A percentile compares a stretch with the other conserved stretches of the same genome.
phyloP scores from a whole-genome alignment of 2,329 filamentous ascomycete genomes.

The Fusarium concolor region DNA sequence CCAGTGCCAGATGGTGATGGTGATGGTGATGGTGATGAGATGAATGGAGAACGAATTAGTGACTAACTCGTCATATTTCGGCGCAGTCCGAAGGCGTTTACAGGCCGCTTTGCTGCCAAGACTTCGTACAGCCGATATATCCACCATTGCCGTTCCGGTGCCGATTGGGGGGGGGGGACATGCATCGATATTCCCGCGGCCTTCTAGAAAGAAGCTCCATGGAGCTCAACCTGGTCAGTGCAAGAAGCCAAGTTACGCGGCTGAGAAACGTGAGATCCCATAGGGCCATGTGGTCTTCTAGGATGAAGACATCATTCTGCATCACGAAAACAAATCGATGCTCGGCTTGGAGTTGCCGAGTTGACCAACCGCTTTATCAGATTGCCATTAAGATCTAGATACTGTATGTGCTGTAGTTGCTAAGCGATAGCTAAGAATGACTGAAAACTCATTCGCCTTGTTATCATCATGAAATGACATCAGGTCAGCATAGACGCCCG shows the following conservation, averaged over 20 bases:
- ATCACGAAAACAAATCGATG: conserved; percentile 8
- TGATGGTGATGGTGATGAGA: conserved; percentile 9
- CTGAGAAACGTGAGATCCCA: conserved; percentile 5
- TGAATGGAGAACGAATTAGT: conserved; percentile 24
- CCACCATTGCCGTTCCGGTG: conserved; percentile 30
- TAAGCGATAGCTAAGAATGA: not conserved
- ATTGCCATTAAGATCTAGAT: conserved; percentile 5
- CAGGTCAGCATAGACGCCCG: conserved; percentile 38
- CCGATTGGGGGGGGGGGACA: conserved; percentile 27
- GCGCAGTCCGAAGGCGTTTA: conserved; percentile 10
- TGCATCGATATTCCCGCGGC: conserved; percentile 27
- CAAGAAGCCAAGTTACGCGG: conserved; percentile 1
- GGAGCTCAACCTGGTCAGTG: conserved; percentile 15
- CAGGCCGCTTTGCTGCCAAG: not conserved
- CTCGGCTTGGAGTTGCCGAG: conserved; percentile 32
- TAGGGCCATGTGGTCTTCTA: conserved; percentile 8
- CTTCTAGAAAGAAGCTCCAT: conserved; percentile 39
- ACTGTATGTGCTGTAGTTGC: not conserved
- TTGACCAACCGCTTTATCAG: conserved; percentile 25
- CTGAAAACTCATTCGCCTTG: conserved; percentile 23
- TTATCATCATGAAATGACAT: conserved; percentile 40
- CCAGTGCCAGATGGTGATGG: not conserved
- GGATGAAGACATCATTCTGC: conserved; percentile 9
- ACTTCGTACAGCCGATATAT: not conserved
- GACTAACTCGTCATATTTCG: conserved; percentile 6